Evolutionary conservation across 441 rosid species (phyloP).

Genomic region (Eruca vesicaria): DNA sequence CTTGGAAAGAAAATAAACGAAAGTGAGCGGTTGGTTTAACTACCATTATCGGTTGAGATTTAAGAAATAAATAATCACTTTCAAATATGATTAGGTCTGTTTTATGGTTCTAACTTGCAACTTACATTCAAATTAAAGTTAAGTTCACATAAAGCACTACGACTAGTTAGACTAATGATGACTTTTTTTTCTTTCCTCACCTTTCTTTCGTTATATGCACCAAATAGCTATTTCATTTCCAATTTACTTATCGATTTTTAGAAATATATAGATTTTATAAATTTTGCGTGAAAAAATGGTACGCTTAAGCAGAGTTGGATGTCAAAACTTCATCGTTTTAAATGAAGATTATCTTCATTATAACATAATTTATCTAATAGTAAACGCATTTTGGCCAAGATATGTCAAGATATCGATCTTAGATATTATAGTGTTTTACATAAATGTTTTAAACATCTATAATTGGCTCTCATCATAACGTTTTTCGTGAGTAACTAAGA

Average conservation of each 20-base stretch:
- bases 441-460: not conserved
- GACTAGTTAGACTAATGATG: constrained; percentile 23
- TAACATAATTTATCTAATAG: not conserved
- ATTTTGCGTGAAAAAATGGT: not conserved
- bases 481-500: not conserved
- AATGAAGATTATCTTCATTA: not conserved
- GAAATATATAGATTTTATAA: not conserved
- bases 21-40: constrained; percentile 25
- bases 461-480: not conserved
- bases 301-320: not conserved
- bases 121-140: constrained; percentile 31
- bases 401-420: not conserved
- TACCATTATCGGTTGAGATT: constrained; percentile 25
- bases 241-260: not conserved
- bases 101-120: constrained; percentile 30
- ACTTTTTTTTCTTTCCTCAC: not conserved
- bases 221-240: constrained; percentile 2
- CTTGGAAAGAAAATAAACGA: constrained; percentile 19
- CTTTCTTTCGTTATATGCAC: constrained; percentile 28
- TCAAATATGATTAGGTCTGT: constrained; percentile 29
- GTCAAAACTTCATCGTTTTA: not conserved
- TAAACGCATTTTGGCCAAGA: too few relatives aligned
- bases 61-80: constrained; percentile 18
- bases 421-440: too few relatives aligned
- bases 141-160: constrained; percentile 20